These are phyloP conservation scores for Metschnikowia cerradonensis DNA, from an alignment of 805 yeast genomes.

Conservation along the genomic window DNA sequence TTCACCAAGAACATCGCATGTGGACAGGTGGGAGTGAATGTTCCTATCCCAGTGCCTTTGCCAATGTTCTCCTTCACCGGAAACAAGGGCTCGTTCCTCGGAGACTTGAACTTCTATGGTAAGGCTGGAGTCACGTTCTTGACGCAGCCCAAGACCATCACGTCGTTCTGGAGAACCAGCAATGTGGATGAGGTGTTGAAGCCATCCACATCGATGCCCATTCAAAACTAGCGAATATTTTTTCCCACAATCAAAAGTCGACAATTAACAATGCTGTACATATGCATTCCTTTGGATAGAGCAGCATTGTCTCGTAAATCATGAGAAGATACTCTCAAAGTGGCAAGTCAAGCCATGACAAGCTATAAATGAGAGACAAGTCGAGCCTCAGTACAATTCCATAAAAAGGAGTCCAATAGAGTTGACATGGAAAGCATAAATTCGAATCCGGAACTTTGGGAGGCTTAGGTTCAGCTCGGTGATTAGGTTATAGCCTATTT, in stretches of 20 bases:
- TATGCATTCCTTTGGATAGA: no score
- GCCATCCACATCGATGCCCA: conserved; percentile 68
- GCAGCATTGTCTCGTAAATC: no score
- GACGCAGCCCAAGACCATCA: conserved; percentile 73
- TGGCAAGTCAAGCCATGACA: no score
- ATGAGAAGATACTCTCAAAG: no score
- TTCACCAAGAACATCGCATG: conserved; percentile 65
- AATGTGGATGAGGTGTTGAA: conserved; percentile 43
- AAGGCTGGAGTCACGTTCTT: conserved; percentile 69
- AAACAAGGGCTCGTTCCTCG: conserved; percentile 68
- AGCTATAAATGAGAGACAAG: no score
- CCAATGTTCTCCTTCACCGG: conserved; percentile 83
- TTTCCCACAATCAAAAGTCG: no score
- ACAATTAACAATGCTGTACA: no score
- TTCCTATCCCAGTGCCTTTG: conserved; percentile 76
- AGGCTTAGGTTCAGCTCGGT: no score
- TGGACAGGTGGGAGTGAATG: conserved; percentile 76
- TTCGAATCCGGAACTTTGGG: no score
- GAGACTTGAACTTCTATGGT: conserved; percentile 77
- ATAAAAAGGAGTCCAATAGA: no score
- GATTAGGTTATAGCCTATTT: background rate
- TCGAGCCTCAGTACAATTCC: no score
- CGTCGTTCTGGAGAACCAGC: conserved; percentile 60
- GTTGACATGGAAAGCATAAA: no score
- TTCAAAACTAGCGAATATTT: conserved; percentile 33